A percentile compares a stretch with the other conserved stretches of the same genome.
These are phyloP conservation scores for Penicillium cataractarum DNA, from an alignment of 495 filamentous ascomycete genomes.

Conservation along the genomic window DNA sequence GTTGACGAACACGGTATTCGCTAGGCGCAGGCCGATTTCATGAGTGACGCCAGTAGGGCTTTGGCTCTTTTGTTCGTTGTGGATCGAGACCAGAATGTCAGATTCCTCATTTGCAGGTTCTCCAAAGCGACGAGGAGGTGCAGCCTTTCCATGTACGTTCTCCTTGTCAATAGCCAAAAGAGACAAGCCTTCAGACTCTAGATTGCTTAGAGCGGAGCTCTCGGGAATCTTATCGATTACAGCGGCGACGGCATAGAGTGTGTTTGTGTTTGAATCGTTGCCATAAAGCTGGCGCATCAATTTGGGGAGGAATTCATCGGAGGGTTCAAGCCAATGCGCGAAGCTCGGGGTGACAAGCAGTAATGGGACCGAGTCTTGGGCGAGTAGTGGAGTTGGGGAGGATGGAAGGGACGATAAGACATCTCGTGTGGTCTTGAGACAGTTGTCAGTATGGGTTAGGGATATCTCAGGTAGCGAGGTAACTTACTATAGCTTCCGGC, in stretches of 20 bases:
- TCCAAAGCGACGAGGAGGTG: slow-evolving; percentile 36
- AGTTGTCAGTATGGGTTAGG: not conserved
- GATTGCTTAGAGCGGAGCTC: not conserved
- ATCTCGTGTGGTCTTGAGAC: slow-evolving; percentile 35
- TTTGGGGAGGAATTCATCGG: slow-evolving; percentile 35
- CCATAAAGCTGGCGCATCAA: slow-evolving; percentile 34
- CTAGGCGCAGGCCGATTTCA: slow-evolving; percentile 61
- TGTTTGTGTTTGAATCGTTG: not conserved
- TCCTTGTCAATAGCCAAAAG: slow-evolving; percentile 32
- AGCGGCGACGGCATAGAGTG: slow-evolving; percentile 37
- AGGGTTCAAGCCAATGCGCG: slow-evolving; percentile 42
- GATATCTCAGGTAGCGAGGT: not conserved
- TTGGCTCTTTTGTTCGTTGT: slow-evolving; percentile 4
- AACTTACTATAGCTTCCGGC: slow-evolving; percentile 42
- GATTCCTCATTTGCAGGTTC: slow-evolving; percentile 38
- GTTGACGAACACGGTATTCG: slow-evolving; percentile 77
- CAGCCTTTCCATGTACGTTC: slow-evolving; percentile 37
- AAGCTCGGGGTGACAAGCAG: slow-evolving; percentile 47
- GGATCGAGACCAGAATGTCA: slow-evolving; percentile 36
- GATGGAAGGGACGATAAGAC: slow-evolving; percentile 37
- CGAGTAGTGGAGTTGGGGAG: slow-evolving; percentile 12
- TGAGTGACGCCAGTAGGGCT: slow-evolving; percentile 15
- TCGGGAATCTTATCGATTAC: slow-evolving; percentile 43
- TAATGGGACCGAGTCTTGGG: slow-evolving; percentile 29
- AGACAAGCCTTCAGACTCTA: slow-evolving; percentile 41